Base-by-base conservation (phyloP, 2,329 filamentous ascomycete species). In the Monosporascus sp. region DNA sequence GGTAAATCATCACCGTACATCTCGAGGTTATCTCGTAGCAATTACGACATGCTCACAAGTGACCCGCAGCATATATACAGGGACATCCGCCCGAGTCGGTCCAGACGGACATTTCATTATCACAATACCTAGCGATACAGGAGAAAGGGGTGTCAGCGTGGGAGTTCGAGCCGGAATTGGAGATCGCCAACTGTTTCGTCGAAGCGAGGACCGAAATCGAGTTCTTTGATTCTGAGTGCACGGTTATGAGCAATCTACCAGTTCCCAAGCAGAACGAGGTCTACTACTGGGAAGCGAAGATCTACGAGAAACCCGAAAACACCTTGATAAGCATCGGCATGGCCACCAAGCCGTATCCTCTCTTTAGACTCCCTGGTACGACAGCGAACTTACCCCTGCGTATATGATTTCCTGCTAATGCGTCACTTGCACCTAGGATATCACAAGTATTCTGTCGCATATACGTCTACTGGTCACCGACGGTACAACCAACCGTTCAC, bases 71-170 rank as follows among this genome's bases (percentile, higher is more conserved):
- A 35, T 99, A 96, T 68, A 85, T 97, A 57, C 87, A 94, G 70
- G 90, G 87, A 52, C 97, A 97, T 68, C 94, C 93, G 3, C 91
- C 94, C 60, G 94, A 99, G 71, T 97, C 94, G 7, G 77, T 93
- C 54, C 91, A 94, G 66, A 97, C 94, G 61, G 94, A 99, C 68
- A 99, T 99, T 60, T 97, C 94, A 22, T 76, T 99, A 59, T 97
- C 94, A 37, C 94, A 99, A 70, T 97, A 96, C 70, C 81, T 99
- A 55, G 94, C 94, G 43, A 99, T 99, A 61, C 94, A 99, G 75
- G 94, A 99, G 76, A 99, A 99, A 72, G 94, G 94, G 49, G 93
- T 99, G n/a, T 96, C 94, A 5, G 94, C 94, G 7, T 99, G 94
- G 94, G 94, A 99, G 71, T 99, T 99, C 66, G 94, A 97, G 71